These are phyloP conservation scores for Lentinus tigrinus DNA, from an alignment of 768 basidiomycete genomes.

Conservation along the genomic window DNA sequence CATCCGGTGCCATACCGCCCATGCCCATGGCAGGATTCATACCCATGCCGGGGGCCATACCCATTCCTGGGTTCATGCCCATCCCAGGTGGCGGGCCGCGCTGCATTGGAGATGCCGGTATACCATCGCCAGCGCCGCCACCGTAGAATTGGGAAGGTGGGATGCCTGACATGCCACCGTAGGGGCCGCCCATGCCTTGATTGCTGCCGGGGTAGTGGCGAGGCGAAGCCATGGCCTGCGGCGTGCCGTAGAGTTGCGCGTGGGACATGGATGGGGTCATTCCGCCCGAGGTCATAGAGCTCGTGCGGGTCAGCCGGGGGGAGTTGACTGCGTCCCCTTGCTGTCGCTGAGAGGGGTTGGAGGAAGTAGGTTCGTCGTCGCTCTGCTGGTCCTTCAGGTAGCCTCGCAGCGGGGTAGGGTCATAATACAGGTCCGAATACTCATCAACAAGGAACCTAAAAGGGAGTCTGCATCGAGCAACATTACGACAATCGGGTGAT, in stretches of 20 bases:
- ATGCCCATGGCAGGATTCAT: constrained; percentile 31
- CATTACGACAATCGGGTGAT: background rate
- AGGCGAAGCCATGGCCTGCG: constrained; percentile 19
- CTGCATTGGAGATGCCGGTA: constrained; percentile 19
- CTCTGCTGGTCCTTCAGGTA: constrained; percentile 27
- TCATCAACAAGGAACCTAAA: constrained; percentile 74
- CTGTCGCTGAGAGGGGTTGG: constrained; percentile 3
- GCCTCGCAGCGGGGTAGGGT: constrained; percentile 54
- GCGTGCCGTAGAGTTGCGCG: constrained; percentile 11
- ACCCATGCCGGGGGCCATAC: constrained; percentile 21
- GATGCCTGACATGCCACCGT: constrained; percentile 29
- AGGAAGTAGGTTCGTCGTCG: constrained; percentile 15
- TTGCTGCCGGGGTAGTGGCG: constrained; percentile 18
- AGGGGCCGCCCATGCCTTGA: constrained; percentile 22
- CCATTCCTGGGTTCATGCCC: constrained; percentile 19
- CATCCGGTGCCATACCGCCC: constrained; percentile 28
- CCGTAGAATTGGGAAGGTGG: constrained; percentile 44
- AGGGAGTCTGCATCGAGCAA: background rate
- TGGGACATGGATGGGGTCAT: constrained; percentile 11
- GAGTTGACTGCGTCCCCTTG: constrained; percentile 12
- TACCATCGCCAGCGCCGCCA: constrained; percentile 20
- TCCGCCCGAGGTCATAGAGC: constrained; percentile 10
- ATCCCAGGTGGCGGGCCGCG: constrained; percentile 10
- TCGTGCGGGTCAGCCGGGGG: constrained; percentile 14
- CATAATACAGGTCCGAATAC: constrained; percentile 70